Base-by-base conservation (phyloP, 2,329 filamentous ascomycete species). In the Fusarium sp. region DNA sequence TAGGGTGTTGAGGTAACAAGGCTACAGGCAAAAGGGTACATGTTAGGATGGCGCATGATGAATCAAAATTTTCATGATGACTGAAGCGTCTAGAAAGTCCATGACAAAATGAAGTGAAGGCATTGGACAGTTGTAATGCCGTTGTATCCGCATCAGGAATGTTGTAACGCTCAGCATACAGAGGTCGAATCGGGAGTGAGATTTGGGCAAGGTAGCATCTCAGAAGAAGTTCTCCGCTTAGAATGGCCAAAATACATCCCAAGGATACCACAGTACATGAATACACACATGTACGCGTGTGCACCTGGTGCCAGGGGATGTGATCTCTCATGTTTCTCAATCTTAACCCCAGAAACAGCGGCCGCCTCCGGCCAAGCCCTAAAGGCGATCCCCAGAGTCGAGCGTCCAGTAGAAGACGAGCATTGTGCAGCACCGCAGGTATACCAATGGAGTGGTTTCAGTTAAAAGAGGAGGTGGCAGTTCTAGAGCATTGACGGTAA, bases 391-490 rank as follows among this genome's bases (percentile, higher is more conserved):
- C 42, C 47, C 63, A 55, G 47, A 55, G 53, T 48, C 53, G 38
- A 42, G 22, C 8, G n/a, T 38, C 63, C 24, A 64, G 55, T 50
- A 44, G 45, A 10, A 59, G 24, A 61, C 53, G 62, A 60, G 70
- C 47, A 66, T 51, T n/a, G 30, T 55, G 38, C 48, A 35, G 48
- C 30, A 51, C n/a, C 24, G 32, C 60, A 51, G 13, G n/a, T 61
- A 39, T 50, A 45, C 67, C 54, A 61, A 61, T 56, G 24, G 61
- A 48, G 58, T 54, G 60, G 65, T 70, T 73, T 73, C 59, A 73
- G 47, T 54, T 65, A 56, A 32, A 59, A 39, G 44, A 72, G 58
- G 58, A 55, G 57, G 38, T 50, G 53, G 41, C 42, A 54, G 44
- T 41, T 50, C 50, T 54, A 44, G 48, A 42, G 35, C 57, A 59